Base-by-base conservation (phyloP, 257 asterid genomes). In the Rubia yunnanensis region DNA sequence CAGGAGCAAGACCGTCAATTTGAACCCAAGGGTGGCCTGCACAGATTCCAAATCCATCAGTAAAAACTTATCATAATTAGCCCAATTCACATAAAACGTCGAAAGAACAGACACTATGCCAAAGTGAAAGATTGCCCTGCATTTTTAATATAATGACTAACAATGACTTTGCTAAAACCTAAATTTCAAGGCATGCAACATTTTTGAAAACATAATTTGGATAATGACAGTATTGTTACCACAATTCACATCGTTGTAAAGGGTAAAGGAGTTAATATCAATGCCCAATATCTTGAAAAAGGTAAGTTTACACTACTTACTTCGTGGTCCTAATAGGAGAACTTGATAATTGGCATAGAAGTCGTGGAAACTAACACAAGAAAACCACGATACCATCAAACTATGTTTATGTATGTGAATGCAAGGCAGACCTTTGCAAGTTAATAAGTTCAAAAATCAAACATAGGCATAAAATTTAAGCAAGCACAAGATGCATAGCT, bases 21-120 rank as follows among this genome's bases (percentile, higher is more conserved):
- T 91, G 98, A 83, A 91, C 98, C 98, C 98, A 91, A 14, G 96
- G 96, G 82, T 91, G 96, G 83, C 98, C 98, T 91, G 69, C 58
- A 24, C 32, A 71, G 60, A 60, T 61, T 72, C 57, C 11, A 69
- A 70, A 39, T 44, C 30, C 35, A 55, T 67, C 18, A 38, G 69
- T 53, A 11, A 64, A 41, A 24, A 69, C 1, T 54, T n/a, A 65
- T 28, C 11, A 53, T 7, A 26, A 53, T 20, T 32, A 30, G 7
- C 32, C 64, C 4, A 13, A 3, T 46, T 32, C 64, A 30, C 7
- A 64, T 17, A 27, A 7, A 64, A n/a, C 5, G 24, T 15, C 41
- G 15, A 28, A 28, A 63, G 35, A 13, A 24, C 46, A 5, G 22
- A 22, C 1, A 14, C 7, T 5, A 13, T 10, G 36, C 18, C 48